Evolutionary conservation across 139 green algal species (phyloP).

Genomic region (Tetratostichococcus sp.): DNA sequence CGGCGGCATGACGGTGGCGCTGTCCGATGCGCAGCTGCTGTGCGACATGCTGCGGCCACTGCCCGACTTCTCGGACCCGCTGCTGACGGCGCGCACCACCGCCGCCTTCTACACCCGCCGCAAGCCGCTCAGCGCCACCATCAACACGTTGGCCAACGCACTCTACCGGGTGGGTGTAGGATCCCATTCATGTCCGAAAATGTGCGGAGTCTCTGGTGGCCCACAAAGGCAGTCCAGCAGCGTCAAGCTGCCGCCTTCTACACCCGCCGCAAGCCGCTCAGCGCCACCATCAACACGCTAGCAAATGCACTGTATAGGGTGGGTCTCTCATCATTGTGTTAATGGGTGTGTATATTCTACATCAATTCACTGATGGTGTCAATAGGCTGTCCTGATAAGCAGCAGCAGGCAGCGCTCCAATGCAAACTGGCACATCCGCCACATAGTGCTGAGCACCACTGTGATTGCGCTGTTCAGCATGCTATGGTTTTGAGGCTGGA

Average conservation of each 20-base stretch:
- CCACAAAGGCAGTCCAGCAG: no score
- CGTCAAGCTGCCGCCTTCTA: slow-evolving; percentile 88
- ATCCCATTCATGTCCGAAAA: no score
- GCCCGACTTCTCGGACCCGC: slow-evolving; percentile 63
- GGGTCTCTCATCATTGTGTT: no score
- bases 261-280: slow-evolving; percentile 78
- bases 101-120: slow-evolving; percentile 79
- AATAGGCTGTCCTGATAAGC: no score
- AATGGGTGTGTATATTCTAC: no score
- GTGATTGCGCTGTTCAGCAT: no score
- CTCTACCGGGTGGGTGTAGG: slow-evolving; percentile 78
- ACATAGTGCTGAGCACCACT: no score
- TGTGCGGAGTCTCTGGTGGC: no score
- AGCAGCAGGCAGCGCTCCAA: no score
- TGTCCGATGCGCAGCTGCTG: slow-evolving; percentile 82
- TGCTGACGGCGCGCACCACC: slow-evolving; percentile 59
- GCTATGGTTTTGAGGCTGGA: no score
- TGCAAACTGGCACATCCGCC: no score
- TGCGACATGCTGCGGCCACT: slow-evolving; percentile 76
- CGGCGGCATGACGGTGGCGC: slow-evolving; percentile 83
- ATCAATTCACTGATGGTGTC: no score
- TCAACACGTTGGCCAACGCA: slow-evolving; percentile 98
- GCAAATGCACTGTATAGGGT: slow-evolving; percentile 96
- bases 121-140: slow-evolving; percentile 91
- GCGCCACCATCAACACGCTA: slow-evolving; percentile 98